Conservation (phyloP, 2,329 filamentous ascomycete genomes). For the Blastomyces emzantsi region DNA sequence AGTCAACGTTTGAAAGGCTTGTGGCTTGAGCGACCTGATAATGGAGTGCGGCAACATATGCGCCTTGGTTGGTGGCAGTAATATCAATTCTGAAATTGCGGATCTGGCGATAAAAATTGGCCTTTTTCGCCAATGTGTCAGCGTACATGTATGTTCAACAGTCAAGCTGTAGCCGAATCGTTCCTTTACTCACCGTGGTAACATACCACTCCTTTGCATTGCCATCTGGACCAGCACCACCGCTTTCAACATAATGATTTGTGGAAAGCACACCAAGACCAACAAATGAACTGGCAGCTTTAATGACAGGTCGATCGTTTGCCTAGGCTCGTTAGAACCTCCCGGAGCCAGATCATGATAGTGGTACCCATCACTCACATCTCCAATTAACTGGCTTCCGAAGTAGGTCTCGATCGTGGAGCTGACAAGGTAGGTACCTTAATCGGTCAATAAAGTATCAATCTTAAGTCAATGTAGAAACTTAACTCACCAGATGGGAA, state of each 20-base stretch:
- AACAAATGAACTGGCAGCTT: constrained; percentile 52
- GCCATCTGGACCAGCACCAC: constrained; percentile 29
- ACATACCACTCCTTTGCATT: constrained; percentile 57
- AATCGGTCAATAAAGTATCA: constrained; percentile 14
- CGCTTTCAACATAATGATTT: constrained; percentile 54
- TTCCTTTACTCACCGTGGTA: constrained; percentile 42
- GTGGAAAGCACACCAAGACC: constrained; percentile 77
- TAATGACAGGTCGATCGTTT: constrained; percentile 27
- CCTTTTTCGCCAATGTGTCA: neutral
- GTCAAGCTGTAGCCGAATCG: no score
- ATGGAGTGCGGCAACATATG: constrained; percentile 27
- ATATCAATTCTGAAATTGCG: constrained; percentile 22
- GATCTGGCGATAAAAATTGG: constrained; percentile 20
- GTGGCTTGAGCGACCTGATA: constrained; percentile 15
- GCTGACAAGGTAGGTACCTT: constrained; percentile 27
- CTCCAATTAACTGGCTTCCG: constrained; percentile 18
- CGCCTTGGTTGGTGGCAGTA: constrained; percentile 27
- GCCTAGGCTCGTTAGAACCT: constrained; percentile 1
- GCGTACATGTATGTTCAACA: neutral
- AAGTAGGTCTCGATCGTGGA: constrained; percentile 16
- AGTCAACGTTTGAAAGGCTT: constrained; percentile 6
- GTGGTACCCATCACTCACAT: constrained; percentile 28
- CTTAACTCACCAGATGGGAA: constrained; percentile 43
- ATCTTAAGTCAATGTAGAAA: neutral
- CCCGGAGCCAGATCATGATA: neutral